Base-by-base conservation (phyloP, 2,329 filamentous ascomycete species). In the Truncatella angustata region DNA sequence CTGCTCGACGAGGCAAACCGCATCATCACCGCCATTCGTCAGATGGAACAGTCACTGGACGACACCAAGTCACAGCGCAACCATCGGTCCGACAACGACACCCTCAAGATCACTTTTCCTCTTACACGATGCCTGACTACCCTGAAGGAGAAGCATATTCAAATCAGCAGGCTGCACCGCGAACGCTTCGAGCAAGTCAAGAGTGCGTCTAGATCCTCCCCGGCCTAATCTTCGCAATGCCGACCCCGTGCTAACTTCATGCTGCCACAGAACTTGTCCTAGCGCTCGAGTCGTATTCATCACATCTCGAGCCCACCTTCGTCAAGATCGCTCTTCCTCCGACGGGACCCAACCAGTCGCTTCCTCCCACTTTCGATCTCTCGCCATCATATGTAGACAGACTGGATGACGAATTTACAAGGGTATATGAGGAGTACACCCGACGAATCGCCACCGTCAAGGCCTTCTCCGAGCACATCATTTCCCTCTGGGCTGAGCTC, bases 401-500 rank as follows among this genome's bases (percentile, higher is more conserved):
- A 52, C 82, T 99, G 18, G 93, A 99, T 67, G 79, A 81, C 50
- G 94, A 99, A 70, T 99, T 97, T 66, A 91, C 90, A 10, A 85
- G 91, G 54, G 90, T 99, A 18, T 97, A 97, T 70, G 91, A 97
- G 64, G 95, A 99, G 73, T 99, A 97, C 72, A 91, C 87, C 39
- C 88, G 86, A 59, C 89, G 94, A 44, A 79, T 96, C 40, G 80
- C 81, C 26, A 84, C 82, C 0, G 91, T 97, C 12, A 85, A 90
- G 69, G 73, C 84, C 18, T 71, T 90, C 3, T 86, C 85, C 36
- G 89, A 96, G 63, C 85, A 94, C 56, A 93, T 96, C 54, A 94
- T 99, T 62, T 88, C 91, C 61, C 80, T 99, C 0, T 99, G 94
- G 92, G 93, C 90, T 0, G 94, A 99, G 70, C 83, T 99, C 9